phyloP scores from a whole-genome alignment of 257 asterid genomes.

The Solanum ahanhuiri region DNA sequence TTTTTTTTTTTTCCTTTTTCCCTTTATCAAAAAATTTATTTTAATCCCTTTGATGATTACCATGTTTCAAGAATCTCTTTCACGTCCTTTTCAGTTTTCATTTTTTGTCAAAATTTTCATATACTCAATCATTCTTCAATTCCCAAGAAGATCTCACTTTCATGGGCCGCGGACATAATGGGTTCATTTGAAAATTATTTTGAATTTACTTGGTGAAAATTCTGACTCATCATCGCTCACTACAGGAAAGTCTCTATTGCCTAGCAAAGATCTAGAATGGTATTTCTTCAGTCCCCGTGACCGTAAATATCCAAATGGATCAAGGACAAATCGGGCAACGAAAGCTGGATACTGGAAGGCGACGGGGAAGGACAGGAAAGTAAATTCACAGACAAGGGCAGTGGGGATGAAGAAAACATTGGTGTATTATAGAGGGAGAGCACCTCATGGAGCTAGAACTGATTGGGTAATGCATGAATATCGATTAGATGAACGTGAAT shows the following conservation, averaged over 20 bases:
- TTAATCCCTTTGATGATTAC: neutral
- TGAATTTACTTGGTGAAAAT: neutral
- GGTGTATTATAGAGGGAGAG: constrained; percentile 92
- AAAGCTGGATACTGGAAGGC: constrained; percentile 99
- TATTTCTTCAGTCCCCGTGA: constrained; percentile 94
- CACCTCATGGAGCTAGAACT: constrained; percentile 93
- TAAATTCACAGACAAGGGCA: constrained; percentile 56
- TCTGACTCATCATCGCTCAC: neutral
- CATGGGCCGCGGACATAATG: no score
- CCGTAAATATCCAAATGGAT: constrained; percentile 93
- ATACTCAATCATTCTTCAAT: neutral
- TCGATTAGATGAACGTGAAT: constrained; percentile 81
- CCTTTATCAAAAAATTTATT: neutral
- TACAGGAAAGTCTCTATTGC: constrained; percentile 79
- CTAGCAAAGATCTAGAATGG: constrained; percentile 99
- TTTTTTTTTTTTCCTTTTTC: neutral
- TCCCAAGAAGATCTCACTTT: neutral
- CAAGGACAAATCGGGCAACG: constrained; percentile 93
- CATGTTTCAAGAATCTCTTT: neutral
- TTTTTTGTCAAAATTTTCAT: neutral
- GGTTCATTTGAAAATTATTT: neutral
- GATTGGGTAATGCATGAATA: constrained; percentile 99
- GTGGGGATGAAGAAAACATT: constrained; percentile 99
- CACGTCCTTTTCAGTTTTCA: neutral
- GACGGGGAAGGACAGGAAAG: constrained; percentile 92